Evolutionary conservation across 2,329 filamentous ascomycete species (phyloP), one percentile per base, ranked within the genome.

Genomic region (Keithomyces neogunnii): DNA sequence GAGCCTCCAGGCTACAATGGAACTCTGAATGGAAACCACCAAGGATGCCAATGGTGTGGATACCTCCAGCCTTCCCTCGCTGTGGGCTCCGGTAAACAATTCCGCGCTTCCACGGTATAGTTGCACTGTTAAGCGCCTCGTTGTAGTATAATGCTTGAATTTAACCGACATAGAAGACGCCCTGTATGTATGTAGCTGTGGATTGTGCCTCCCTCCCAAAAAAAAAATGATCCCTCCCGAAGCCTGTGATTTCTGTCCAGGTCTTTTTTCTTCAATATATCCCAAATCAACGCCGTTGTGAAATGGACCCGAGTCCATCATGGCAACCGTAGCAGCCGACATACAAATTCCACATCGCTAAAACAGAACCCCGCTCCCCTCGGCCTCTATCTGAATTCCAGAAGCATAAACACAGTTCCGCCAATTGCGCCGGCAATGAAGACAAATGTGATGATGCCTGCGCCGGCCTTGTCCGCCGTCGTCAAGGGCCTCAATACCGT

Each of bases 371-470:
- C 30, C 6, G 5, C n/a, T 13, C 3, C 32, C 26, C 44, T 10
- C 6, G 4, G 7, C 40, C 28, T 42, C 48, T 47, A 56, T 30
- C 43, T 48, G 39, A 38, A 48, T 46, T 71, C 65, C 33, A 69
- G 67, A 52, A 76, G 62, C 32, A 80, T 65, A 58, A 79, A 81
- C 29, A 72, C 63, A 32, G 71, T 69, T n/a, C 76, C 75, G 11
- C 70, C 75, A 3, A 81, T 45, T 31, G 80, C 62, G 51, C 75
- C 73, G 9, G 75, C 64, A 35, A 73, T 60, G 19, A 82, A 59
- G 0, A 77, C 65, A 6, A 74, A 68, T 29, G 80, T 84, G 53
- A 79, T 44, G 53, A 84, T 76, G 10, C 76, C 78, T 1, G 80
- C 80, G 0, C 75, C 80, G 1, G 77, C 77, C 58, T 68, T 70